A percentile compares a stretch with the other conserved stretches of the same genome.
phyloP scores from a whole-genome alignment of 768 basidiomycete genomes.

The Macrolepiota dolichaula region DNA sequence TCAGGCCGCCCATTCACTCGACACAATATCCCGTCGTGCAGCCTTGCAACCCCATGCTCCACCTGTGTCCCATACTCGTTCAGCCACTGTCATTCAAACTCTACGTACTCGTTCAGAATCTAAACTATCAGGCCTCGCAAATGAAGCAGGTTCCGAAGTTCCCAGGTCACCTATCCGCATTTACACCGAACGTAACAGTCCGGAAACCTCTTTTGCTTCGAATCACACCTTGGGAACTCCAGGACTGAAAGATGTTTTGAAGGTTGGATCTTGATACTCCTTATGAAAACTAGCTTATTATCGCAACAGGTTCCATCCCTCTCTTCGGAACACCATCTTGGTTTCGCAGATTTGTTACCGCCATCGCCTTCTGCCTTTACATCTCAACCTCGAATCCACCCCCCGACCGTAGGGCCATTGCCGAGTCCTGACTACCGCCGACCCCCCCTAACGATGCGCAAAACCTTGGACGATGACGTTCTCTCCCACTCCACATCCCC shows the following conservation, averaged over 20 bases:
- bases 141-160: not conserved
- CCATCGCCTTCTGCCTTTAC: conserved; percentile 60
- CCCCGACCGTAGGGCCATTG: not conserved
- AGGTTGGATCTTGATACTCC: conserved; percentile 31
- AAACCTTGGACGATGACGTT: conserved; percentile 1
- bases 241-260: conserved; percentile 70
- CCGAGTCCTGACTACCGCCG: conserved; percentile 1
- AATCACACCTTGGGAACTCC: conserved; percentile 38
- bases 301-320: conserved; percentile 55
- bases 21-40: conserved; percentile 32
- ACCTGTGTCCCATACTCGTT: conserved; percentile 36
- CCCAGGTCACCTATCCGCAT: conserved; percentile 8
- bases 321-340: conserved; percentile 67
- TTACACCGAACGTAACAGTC: conserved; percentile 45
- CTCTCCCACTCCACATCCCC: conserved; percentile 1
- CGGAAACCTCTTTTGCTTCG: conserved; percentile 32
- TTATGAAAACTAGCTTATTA: not conserved
- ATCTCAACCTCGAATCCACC: not conserved
- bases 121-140: not conserved
- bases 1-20: conserved; percentile 56
- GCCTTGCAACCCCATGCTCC: conserved; percentile 21
- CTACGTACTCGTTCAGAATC: conserved; percentile 7
- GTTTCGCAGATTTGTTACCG: conserved; percentile 66
- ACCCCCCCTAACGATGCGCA: conserved; percentile 1
- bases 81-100: conserved; percentile 40